These are phyloP conservation scores for Agaricus sinodeliciosus DNA, from an alignment of 768 basidiomycete genomes.

Conservation along the genomic window DNA sequence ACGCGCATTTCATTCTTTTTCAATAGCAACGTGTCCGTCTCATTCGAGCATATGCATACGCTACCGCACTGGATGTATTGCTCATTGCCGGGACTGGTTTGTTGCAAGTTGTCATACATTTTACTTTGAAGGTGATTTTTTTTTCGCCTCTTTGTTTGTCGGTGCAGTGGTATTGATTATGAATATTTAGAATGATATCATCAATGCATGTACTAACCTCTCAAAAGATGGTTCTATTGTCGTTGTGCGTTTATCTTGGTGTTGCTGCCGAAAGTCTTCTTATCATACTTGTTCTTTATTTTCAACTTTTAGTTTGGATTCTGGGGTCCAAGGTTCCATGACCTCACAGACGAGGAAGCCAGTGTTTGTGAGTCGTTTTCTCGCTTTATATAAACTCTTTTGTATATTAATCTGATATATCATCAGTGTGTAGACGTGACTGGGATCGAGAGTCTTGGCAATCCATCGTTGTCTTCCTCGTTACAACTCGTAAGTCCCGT, in stretches of 20 bases:
- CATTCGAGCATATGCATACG: slow-evolving; percentile 50
- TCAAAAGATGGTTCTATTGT: slow-evolving; percentile 28
- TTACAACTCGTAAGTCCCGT: slow-evolving; percentile 44
- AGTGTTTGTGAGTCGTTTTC: slow-evolving; percentile 31
- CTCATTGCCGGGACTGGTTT: slow-evolving; percentile 46
- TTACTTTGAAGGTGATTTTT: slow-evolving; percentile 50
- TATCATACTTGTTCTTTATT: not conserved
- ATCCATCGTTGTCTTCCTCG: slow-evolving; percentile 57
- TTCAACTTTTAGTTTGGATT: slow-evolving; percentile 38
- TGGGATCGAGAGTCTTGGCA: slow-evolving; percentile 66
- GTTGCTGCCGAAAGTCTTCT: not conserved
- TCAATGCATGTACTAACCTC: slow-evolving; percentile 45
- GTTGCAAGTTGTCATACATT: slow-evolving; percentile 56
- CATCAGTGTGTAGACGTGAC: slow-evolving; percentile 50
- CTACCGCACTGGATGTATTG: slow-evolving; percentile 40
- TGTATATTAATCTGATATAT: slow-evolving; percentile 9
- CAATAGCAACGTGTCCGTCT: slow-evolving; percentile 47
- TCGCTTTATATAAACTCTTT: not conserved
- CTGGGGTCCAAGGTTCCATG: slow-evolving; percentile 39
- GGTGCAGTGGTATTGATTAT: slow-evolving; percentile 4
- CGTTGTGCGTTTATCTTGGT: slow-evolving; percentile 25
- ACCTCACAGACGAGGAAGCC: slow-evolving; percentile 33
- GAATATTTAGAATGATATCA: slow-evolving; percentile 42
- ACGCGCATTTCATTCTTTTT: not conserved
- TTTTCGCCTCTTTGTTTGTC: too few species aligned